Evolutionary conservation across 352 stramenopile genomes (phyloP).

Genomic region (Phytophthora constricta): DNA sequence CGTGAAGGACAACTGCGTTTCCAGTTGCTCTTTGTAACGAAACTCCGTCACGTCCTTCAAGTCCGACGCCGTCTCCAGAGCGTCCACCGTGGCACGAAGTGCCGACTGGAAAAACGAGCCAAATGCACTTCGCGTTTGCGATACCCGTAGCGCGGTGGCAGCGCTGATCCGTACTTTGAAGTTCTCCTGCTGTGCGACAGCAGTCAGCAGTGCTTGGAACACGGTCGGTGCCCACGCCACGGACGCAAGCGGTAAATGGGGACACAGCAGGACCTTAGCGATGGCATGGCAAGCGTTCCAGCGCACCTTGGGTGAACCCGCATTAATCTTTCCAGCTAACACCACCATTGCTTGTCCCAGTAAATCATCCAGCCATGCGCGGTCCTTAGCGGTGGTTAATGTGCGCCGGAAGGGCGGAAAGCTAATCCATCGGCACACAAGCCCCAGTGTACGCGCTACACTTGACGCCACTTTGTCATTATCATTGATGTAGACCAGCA

Average conservation of each 20-base stretch:
- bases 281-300: constrained; percentile 91
- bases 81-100: constrained; percentile 70
- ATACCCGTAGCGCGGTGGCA: constrained; percentile 78
- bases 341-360: constrained; percentile 75
- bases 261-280: constrained; percentile 86
- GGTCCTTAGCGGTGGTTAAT: constrained; percentile 39
- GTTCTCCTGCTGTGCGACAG: constrained; percentile 87
- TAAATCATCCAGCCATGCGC: constrained; percentile 52
- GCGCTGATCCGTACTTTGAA: constrained; percentile 91
- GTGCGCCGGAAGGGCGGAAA: constrained; percentile 65
- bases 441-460: constrained; percentile 77
- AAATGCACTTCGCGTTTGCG: constrained; percentile 68
- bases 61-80: constrained; percentile 84
- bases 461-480: constrained; percentile 91
- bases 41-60: constrained; percentile 90
- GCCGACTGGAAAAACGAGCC: constrained; percentile 75
- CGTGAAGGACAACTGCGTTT: constrained; percentile 88
- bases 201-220: constrained; percentile 78
- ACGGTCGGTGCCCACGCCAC: constrained; percentile 79
- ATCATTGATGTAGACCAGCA: constrained; percentile 84
- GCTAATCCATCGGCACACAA: constrained; percentile 83
- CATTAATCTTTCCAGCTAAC: constrained; percentile 76
- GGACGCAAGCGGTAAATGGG: constrained; percentile 73
- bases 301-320: constrained; percentile 82
- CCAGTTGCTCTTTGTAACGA: constrained; percentile 90